Percentiles rank a stretch among this genome's conserved stretches.
Evolutionary conservation across 331 rosid genomes (phyloP).

Genomic region (Quercus lobata): DNA sequence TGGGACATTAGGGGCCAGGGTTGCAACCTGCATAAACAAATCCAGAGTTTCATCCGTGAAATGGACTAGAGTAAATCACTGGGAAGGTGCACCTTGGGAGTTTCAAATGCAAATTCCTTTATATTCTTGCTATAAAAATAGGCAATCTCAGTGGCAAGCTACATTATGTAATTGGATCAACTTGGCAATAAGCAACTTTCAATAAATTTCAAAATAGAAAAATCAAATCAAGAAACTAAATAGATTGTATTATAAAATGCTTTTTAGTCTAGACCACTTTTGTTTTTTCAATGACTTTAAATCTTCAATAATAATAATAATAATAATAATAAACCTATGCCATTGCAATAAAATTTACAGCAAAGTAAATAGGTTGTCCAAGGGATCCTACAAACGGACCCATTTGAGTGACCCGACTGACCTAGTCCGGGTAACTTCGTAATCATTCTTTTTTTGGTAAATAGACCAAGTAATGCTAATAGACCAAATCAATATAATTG

Average conservation of each 20-base stretch:
- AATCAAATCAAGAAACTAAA: background rate
- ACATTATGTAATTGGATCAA: background rate
- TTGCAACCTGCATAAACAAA: conserved; percentile 60
- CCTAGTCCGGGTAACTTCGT: no score
- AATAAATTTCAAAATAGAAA: background rate
- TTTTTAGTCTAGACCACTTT: background rate
- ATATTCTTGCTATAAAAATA: no score
- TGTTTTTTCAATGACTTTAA: background rate
- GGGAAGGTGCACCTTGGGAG: no score
- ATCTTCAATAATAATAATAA: background rate
- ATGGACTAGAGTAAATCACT: no score
- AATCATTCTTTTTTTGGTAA: no score
- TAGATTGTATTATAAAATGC: no score
- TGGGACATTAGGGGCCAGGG: conserved; percentile 61
- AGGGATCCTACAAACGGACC: no score
- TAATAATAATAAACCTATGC: background rate
- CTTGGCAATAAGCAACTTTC: background rate
- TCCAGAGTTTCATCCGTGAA: background rate
- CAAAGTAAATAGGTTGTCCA: no score
- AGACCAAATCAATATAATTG: background rate
- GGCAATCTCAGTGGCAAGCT: no score
- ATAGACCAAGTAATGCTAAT: no score
- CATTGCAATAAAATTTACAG: background rate
- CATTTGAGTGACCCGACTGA: no score
- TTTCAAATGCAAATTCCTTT: no score